Conservation (phyloP, 176 grass and related monocot genomes). For the Zoysia japonica region DNA sequence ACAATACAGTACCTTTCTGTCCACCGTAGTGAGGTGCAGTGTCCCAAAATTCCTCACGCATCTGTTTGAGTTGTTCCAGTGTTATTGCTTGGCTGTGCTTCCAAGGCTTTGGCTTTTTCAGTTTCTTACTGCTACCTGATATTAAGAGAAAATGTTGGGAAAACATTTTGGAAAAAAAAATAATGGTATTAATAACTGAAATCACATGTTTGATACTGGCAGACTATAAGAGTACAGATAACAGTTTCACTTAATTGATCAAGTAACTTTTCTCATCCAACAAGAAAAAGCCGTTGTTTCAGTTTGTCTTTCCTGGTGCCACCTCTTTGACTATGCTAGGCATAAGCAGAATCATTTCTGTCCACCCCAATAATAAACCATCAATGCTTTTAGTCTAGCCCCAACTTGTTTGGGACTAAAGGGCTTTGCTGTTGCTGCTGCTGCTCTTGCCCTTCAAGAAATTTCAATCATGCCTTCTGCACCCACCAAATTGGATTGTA, state of each 20-base stretch:
- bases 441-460: not conserved
- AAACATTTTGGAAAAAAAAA: not conserved
- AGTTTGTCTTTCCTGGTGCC: not conserved
- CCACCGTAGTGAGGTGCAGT: constrained; percentile 96
- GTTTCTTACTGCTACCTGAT: constrained; percentile 74
- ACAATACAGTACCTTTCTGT: constrained; percentile 60
- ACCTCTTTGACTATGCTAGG: constrained; percentile 8
- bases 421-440: too few species aligned
- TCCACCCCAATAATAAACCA: constrained; percentile 4
- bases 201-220: constrained; percentile 5
- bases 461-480: not conserved
- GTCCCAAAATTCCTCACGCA: constrained; percentile 98
- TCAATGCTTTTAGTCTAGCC: not conserved
- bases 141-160: constrained; percentile 27
- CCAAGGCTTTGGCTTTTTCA: constrained; percentile 78
- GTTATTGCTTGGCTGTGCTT: constrained; percentile 78
- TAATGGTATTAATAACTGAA: constrained; percentile 10
- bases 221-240: not conserved
- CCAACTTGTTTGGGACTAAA: too few species aligned
- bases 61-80: constrained; percentile 61
- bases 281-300: constrained; percentile 20
- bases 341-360: not conserved
- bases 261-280: not conserved
- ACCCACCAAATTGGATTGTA: not conserved
- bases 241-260: not conserved